Base-by-base conservation (phyloP, 2,329 filamentous ascomycete genomes). In the Diaporthe longicolla region DNA sequence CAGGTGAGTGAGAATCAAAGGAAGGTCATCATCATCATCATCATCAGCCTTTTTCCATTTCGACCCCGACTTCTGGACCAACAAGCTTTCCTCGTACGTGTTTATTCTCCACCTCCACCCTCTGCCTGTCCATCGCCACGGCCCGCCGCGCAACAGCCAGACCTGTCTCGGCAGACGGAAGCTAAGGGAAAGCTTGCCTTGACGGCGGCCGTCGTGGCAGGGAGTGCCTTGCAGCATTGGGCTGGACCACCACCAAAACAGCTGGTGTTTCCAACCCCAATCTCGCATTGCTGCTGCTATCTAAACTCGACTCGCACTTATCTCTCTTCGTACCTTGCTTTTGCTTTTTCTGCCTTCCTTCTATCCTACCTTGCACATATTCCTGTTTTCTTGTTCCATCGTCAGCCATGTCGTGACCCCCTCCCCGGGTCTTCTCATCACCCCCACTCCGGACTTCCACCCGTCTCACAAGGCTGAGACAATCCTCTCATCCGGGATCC, bases 391-490 rank as follows among this genome's bases (percentile, higher is more conserved):
- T 43, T 19, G 40, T 43, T 61, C 57, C 40, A 17, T 19, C 21
- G 68, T 26, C 55, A 35, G 43, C 55, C 32, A 59, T 59, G 68
- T 59, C 40, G 24, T 68, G 63, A 68, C 45, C 63, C 7, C 21
- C 63, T 32, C 26, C 63, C 21, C 63, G 45, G 45, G 45, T 26
- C 43, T 66, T 35, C 8, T 13, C 4, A 1, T 21, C 21, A 19
- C 29, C 48, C 48, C n/a, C n/a, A 52, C 52, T 24, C 57, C 48
- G 57, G 57, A 26, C 17, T 32, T 63, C 45, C 17, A 54, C 52
- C 69, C 40, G 40, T 70, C 57, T 55, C 70, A 55, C 43, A 68
- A 48, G 70, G 70, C 70, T 57, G 70, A 57, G 58, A 68, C 57
- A 52, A 52, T 5, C 48, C 15, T 43, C 40, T 43, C 15, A 3